Percentiles rank a stretch among this genome's conserved stretches.
These are phyloP conservation scores for Cardiosporidium cionae DNA, from an alignment of 169 alveolate species.

Conservation along the genomic window DNA sequence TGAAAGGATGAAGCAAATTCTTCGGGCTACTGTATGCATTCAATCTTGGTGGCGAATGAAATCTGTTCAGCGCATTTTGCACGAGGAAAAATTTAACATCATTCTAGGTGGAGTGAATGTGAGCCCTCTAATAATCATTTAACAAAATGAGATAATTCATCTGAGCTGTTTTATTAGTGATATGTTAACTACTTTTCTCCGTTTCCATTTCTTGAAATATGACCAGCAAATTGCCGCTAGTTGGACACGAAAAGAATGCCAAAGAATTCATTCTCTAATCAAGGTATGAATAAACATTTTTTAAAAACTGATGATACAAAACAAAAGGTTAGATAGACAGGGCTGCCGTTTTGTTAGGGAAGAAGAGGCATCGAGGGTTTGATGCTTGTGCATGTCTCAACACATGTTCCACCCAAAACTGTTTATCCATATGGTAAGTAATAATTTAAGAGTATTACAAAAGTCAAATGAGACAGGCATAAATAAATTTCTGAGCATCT, in stretches of 20 bases:
- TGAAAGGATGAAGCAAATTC: background rate
- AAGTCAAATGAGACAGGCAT: background rate
- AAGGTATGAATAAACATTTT: too few species aligned
- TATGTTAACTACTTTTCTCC: too few species aligned
- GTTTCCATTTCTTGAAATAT: too few species aligned
- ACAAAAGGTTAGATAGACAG: too few species aligned
- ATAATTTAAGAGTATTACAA: background rate
- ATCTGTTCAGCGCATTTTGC: slow-evolving; percentile 39
- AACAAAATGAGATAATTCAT: too few species aligned
- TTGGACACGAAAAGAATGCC: too few species aligned
- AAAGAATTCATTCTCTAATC: too few species aligned
- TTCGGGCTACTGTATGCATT: slow-evolving; percentile 22
- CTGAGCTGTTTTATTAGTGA: too few species aligned
- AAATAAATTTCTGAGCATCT: background rate
- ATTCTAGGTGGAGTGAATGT: slow-evolving; percentile 37
- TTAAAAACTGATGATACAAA: too few species aligned
- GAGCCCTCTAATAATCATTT: background rate
- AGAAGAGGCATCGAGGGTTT: background rate
- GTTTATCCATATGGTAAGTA: background rate
- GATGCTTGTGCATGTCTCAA: background rate
- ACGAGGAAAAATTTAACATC: slow-evolving; percentile 39
- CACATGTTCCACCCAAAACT: background rate
- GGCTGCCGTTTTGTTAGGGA: background rate
- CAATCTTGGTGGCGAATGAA: slow-evolving; percentile 53
- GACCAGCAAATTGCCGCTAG: too few species aligned